Percentiles rank a stretch among this genome's conserved stretches.
Conservation (phyloP, 163 green algal species). For the Scenedesmus sp. region DNA sequence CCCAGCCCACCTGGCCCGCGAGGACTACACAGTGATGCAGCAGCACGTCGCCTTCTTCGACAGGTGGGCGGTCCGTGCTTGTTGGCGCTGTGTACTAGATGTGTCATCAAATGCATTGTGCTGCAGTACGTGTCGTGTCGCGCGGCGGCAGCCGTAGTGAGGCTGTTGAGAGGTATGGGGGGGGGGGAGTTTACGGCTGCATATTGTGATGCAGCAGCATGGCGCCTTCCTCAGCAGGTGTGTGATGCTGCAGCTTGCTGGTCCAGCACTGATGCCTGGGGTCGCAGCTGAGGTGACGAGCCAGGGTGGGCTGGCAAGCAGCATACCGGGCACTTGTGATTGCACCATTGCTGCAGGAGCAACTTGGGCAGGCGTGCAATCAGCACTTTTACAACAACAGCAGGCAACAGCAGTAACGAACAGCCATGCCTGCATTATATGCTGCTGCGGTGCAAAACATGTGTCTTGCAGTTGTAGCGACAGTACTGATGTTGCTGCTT, state of each 20-base stretch:
- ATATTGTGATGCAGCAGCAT: slow-evolving; percentile 5
- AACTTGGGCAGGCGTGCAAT: neutral
- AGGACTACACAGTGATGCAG: slow-evolving; percentile 64
- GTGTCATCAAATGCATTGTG: neutral
- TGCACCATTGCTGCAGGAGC: neutral
- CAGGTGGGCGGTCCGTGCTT: neutral
- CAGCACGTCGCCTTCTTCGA: slow-evolving; percentile 57
- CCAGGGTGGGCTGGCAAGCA: neutral
- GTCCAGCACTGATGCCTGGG: no score
- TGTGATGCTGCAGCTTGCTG: no score
- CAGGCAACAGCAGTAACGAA: neutral
- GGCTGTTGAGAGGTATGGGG: neutral
- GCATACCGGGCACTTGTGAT: neutral
- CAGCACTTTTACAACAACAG: no score
- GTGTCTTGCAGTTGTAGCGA: neutral
- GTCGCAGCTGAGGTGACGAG: no score
- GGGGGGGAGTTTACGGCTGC: no score
- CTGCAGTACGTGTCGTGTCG: no score
- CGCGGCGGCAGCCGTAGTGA: no score
- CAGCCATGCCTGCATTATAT: no score
- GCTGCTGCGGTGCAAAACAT: neutral
- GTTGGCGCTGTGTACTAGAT: neutral
- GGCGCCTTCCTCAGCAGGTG: slow-evolving; percentile 22
- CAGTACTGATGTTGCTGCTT: neutral
- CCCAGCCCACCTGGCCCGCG: slow-evolving; percentile 31